A percentile compares a stretch with the other conserved stretches of the same genome.
Evolutionary conservation across 179 eudicot species (phyloP).

Genomic region (Actinidia chinensis): DNA sequence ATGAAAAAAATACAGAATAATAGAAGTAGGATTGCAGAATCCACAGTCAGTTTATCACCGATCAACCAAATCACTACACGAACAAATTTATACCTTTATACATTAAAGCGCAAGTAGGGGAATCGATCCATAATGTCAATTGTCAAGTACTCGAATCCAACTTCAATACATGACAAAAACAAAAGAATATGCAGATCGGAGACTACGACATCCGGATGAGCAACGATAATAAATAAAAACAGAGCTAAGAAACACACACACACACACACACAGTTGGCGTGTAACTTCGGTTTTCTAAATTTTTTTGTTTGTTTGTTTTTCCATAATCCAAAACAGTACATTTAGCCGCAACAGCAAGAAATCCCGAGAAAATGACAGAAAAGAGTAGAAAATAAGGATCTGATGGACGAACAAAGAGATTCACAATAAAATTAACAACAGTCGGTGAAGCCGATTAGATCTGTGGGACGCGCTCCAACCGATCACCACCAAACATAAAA

Average conservation of each 20-base stretch:
- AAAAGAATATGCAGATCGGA: not conserved
- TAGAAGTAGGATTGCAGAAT: not conserved
- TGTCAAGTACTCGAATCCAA: not conserved
- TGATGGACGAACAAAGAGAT: not conserved
- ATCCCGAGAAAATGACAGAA: not conserved
- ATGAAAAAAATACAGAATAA: not conserved
- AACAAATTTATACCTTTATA: not conserved
- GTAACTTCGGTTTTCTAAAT: no score
- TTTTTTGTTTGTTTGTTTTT: no score
- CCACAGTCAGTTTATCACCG: no score
- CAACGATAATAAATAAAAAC: not conserved
- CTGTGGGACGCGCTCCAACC: not conserved
- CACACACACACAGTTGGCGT: not conserved
- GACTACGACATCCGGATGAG: no score
- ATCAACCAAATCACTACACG: not conserved
- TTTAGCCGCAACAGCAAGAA: not conserved
- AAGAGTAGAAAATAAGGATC: slow-evolving; percentile 7
- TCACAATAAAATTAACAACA: not conserved
- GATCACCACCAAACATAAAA: not conserved
- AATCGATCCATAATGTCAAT: slow-evolving; percentile 1
- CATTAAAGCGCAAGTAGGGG: not conserved
- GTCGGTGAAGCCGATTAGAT: not conserved
- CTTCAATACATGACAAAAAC: not conserved
- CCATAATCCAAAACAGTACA: not conserved
- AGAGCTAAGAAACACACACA: not conserved